A percentile compares a stretch with the other conserved stretches of the same genome.
Conservation (phyloP, 257 asterid species). For the Galeopsis tetrahit region DNA sequence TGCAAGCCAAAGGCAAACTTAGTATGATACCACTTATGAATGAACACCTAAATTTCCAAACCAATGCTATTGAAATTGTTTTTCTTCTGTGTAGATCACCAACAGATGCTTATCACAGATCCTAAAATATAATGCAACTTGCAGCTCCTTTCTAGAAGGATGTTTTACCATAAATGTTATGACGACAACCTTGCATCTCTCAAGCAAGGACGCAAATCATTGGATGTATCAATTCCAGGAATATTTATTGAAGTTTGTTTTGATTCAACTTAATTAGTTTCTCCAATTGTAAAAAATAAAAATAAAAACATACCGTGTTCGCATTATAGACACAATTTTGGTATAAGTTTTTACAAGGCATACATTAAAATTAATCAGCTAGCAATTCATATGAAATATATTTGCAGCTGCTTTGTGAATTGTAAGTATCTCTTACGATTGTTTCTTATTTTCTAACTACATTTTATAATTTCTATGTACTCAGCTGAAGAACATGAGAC, state of each 20-base stretch:
- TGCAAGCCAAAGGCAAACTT: too few species aligned
- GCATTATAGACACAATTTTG: too few species aligned
- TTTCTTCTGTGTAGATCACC: too few species aligned
- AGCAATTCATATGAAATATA: too few species aligned
- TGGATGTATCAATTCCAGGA: slow-evolving; percentile 55
- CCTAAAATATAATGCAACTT: too few species aligned
- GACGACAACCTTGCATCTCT: slow-evolving; percentile 71
- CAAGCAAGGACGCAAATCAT: slow-evolving; percentile 68
- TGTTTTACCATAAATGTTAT: slow-evolving; percentile 73
- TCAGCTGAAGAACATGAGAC: not conserved
- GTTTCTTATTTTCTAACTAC: not conserved
- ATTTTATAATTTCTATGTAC: not conserved
- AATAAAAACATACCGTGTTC: not conserved
- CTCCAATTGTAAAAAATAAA: not conserved
- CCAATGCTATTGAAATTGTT: too few species aligned
- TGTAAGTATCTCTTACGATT: not conserved
- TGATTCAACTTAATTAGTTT: not conserved
- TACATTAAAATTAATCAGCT: too few species aligned
- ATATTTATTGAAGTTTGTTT: slow-evolving; percentile 4
- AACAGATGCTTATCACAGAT: too few species aligned
- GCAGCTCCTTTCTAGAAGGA: slow-evolving; percentile 57
- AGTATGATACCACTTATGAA: too few species aligned
- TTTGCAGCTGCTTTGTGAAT: not conserved
- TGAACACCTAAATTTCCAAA: too few species aligned
- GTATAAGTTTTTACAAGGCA: too few species aligned